Conservation (phyloP, 495 filamentous ascomycete species). For the Aspergillus coremiiformis region DNA sequence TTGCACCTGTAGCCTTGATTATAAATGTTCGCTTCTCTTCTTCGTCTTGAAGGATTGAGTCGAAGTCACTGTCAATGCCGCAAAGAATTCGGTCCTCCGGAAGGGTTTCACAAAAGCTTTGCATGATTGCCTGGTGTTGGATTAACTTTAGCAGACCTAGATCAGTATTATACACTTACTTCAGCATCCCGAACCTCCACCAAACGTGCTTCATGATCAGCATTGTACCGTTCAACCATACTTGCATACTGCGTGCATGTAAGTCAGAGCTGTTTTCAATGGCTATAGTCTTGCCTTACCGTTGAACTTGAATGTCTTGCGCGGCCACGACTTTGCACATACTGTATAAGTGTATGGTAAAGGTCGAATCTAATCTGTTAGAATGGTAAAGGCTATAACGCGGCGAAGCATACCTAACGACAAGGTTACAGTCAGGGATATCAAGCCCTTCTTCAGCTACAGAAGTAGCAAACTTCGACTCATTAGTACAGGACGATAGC, state of each 20-base stretch:
- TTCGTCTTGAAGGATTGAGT: conserved; percentile 49
- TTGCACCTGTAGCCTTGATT: conserved; percentile 65
- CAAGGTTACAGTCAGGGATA: conserved; percentile 88
- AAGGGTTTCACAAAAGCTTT: conserved; percentile 64
- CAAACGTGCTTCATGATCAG: conserved; percentile 47
- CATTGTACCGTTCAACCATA: conserved; percentile 69
- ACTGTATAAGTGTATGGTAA: conserved; percentile 88
- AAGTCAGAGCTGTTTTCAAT: neutral
- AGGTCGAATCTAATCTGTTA: conserved; percentile 62
- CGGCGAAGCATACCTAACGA: conserved; percentile 49
- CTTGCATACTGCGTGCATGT: conserved; percentile 53
- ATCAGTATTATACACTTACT: conserved; percentile 20
- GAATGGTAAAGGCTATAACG: neutral
- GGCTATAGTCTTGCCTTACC: conserved; percentile 17
- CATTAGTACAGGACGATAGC: conserved; percentile 6
- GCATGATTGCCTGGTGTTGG: conserved; percentile 45
- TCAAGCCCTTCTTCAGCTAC: conserved; percentile 95
- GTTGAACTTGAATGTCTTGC: conserved; percentile 68
- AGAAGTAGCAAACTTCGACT: conserved; percentile 64
- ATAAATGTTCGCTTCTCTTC: conserved; percentile 48
- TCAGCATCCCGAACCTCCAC: conserved; percentile 50
- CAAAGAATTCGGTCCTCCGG: conserved; percentile 67
- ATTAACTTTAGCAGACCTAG: conserved; percentile 23
- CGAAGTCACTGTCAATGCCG: conserved; percentile 51
- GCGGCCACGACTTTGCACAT: conserved; percentile 90